Base-by-base conservation (phyloP, 2,329 filamentous ascomycete genomes). In the Hypoxylon sp. region DNA sequence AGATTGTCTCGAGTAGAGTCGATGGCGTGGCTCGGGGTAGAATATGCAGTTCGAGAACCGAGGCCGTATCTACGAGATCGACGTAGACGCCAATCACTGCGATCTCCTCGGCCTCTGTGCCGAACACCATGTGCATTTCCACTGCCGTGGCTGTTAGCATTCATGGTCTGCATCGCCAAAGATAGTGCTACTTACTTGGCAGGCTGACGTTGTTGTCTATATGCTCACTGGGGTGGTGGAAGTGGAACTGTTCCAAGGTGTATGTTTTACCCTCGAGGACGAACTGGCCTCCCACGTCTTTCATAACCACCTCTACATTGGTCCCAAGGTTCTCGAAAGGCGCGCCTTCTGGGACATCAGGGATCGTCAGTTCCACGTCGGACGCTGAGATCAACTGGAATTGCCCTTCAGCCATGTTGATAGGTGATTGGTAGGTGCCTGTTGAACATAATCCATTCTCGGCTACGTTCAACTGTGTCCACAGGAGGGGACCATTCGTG, bases 41-140 rank as follows among this genome's bases (percentile, higher is more conserved):
- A 52, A 82, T 71, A 59, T 82, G 74, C 70, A 82, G 79, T 59
- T 80, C 75, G 44, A 80, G 70, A 10, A 76, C 73, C 37, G 82
- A 70, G 39, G 82, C 76, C 8, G 69, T 68, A 37, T 73, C 73
- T 62, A 75, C 74, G 26, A 80, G 69, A 62, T 80, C 79, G 65
- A 82, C 74, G 72, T 81, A 82, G 50, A 78, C 72, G 50, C 79
- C 80, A 34, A 83, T 73, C 62, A 82, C 81, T 30, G 80, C 79
- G 37, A 82, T 77, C 56, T 80, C 71, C 13, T 73, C 67, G 34
- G 70, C 72, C 11, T 78, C 76, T 13, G 78, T 78, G 71, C 83
- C 78, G 72, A 85, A 87, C 41, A 89, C 86, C 80, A 88, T 85
- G 76, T 89, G 87, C 75, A 82, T 80, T 74, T 85, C 84, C 79